Conservation (phyloP, 768 basidiomycete species). For the Nidularia sp. region DNA sequence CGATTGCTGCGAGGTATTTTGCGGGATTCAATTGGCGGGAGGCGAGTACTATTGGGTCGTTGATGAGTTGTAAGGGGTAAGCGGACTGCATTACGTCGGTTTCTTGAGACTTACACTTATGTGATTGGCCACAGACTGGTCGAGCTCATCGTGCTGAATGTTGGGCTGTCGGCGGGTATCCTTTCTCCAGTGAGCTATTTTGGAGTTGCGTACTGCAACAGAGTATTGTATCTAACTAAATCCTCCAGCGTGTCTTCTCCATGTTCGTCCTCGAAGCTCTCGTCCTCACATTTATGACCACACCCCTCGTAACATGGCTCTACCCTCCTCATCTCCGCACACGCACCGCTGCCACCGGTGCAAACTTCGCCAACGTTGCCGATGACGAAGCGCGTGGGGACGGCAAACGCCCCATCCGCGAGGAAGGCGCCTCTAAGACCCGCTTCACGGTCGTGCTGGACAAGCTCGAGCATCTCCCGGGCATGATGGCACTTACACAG, state of each 20-base stretch:
- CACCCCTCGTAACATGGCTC: slow-evolving; percentile 61
- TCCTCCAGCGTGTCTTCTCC: slow-evolving; percentile 65
- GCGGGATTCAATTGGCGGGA: slow-evolving; percentile 83
- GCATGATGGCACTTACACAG: slow-evolving; percentile 87
- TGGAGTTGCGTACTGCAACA: no score
- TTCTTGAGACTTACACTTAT: neutral
- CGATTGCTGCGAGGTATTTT: slow-evolving; percentile 55
- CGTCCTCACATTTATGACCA: slow-evolving; percentile 81
- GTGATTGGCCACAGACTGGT: slow-evolving; percentile 52
- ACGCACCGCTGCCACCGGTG: slow-evolving; percentile 41
- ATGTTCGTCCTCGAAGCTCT: slow-evolving; percentile 93
- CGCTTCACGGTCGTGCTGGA: slow-evolving; percentile 86
- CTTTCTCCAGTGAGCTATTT: slow-evolving; percentile 22
- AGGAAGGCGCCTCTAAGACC: slow-evolving; percentile 33
- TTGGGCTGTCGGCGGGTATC: slow-evolving; percentile 80
- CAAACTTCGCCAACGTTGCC: slow-evolving; percentile 42
- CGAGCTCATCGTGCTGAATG: slow-evolving; percentile 94
- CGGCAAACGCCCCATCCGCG: slow-evolving; percentile 4
- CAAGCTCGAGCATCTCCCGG: slow-evolving; percentile 83
- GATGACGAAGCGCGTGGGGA: slow-evolving; percentile 26
- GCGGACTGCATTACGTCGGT: slow-evolving; percentile 5
- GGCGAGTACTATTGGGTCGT: slow-evolving; percentile 74
- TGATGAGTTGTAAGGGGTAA: slow-evolving; percentile 96
- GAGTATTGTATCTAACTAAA: no score
- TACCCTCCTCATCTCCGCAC: slow-evolving; percentile 63